Percentiles rank a stretch among this genome's conserved stretches.
Conservation (phyloP, 1,139 yeast genomes). For the Yamadazyma spencermartinsiae region DNA sequence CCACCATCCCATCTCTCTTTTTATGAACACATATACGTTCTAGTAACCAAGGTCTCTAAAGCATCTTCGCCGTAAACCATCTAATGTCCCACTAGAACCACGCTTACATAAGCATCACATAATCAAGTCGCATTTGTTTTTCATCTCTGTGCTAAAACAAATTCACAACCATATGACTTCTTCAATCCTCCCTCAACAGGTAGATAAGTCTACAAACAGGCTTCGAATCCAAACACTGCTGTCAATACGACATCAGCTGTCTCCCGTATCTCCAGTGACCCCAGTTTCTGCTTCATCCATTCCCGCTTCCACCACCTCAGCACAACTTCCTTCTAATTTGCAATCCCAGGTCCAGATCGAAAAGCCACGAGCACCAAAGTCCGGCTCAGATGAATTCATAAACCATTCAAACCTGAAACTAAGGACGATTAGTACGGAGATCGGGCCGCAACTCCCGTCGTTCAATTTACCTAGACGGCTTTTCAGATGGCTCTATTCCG, state of each 20-base stretch:
- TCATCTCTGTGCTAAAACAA: too few relatives aligned
- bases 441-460: conserved; percentile 17
- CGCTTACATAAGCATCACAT: neutral
- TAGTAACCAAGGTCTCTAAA: too few relatives aligned
- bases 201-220: neutral
- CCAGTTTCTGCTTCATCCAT: too few relatives aligned
- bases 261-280: neutral
- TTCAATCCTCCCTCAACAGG: too few relatives aligned
- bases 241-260: neutral
- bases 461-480: conserved; percentile 35
- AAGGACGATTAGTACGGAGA: conserved; percentile 1
- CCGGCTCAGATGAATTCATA: neutral
- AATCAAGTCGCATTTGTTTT: too few relatives aligned
- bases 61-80: too few relatives aligned
- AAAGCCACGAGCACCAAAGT: neutral
- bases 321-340: too few relatives aligned
- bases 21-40: too few relatives aligned
- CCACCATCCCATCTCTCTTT: too few relatives aligned
- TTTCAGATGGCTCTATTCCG: conserved; percentile 54
- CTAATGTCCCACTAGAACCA: too few relatives aligned
- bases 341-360: neutral
- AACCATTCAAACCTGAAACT: neutral
- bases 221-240: neutral
- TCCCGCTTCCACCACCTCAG: neutral
- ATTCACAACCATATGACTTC: too few relatives aligned